Evolutionary conservation across 164 flowering plant species (phyloP).

Genomic region (Piper betle): DNA sequence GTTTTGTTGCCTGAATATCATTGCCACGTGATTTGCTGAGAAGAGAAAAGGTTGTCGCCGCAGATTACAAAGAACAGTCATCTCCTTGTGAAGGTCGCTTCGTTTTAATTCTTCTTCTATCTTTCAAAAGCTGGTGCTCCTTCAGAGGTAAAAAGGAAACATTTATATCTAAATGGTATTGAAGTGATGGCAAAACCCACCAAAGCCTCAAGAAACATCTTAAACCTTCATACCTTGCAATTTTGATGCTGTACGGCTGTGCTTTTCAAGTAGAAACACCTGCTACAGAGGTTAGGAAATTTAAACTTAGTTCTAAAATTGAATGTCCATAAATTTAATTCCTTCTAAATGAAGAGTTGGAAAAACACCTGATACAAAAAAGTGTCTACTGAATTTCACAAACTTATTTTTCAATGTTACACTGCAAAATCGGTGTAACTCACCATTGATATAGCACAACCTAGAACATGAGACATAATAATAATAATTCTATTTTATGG

Average conservation of each 20-base stretch:
- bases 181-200: constrained; percentile 26
- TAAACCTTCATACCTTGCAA: constrained; percentile 95
- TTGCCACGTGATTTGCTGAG: constrained; percentile 37
- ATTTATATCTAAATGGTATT: background rate
- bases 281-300: constrained; percentile 10
- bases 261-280: constrained; percentile 97
- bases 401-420: background rate
- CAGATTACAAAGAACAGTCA: constrained; percentile 25
- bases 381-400: background rate
- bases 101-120: constrained; percentile 60
- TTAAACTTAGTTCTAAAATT: background rate
- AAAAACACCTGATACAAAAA: background rate
- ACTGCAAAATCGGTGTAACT: background rate
- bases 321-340: background rate
- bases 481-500: background rate
- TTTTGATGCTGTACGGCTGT: constrained; percentile 89
- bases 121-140: constrained; percentile 95
- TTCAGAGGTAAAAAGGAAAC: constrained; percentile 22
- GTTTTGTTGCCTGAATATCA: constrained; percentile 41
- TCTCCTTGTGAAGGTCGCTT: constrained; percentile 45
- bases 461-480: background rate
- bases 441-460: background rate
- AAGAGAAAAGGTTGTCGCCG: constrained; percentile 22
- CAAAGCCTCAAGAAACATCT: constrained; percentile 80
- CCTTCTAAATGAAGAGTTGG: background rate